A percentile compares a stretch with the other conserved stretches of the same genome.
These are phyloP conservation scores for Seminavis robusta DNA, from an alignment of 108 stramenopile species.

Conservation along the genomic window DNA sequence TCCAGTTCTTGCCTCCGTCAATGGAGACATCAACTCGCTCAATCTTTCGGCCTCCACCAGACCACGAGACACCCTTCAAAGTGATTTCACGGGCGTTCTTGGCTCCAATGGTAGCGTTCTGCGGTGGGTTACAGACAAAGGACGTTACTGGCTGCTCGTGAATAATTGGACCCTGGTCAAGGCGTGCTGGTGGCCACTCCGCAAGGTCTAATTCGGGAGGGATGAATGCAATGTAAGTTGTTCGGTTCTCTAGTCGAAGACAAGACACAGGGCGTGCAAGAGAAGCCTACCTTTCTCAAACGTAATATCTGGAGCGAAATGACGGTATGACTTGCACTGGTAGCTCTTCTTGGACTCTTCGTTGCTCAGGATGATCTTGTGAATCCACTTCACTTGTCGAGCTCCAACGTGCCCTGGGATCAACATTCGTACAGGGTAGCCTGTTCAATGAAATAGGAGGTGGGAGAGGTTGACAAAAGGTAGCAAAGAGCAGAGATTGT, in stretches of 20 bases:
- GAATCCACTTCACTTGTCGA: slow-evolving; percentile 81
- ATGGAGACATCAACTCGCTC: slow-evolving; percentile 80
- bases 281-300: too few species aligned
- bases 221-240: too few species aligned
- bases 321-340: slow-evolving; percentile 57
- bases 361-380: slow-evolving; percentile 33
- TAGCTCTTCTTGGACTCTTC: slow-evolving; percentile 51
- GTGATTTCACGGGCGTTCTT: slow-evolving; percentile 30
- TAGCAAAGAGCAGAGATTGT: too few species aligned
- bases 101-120: slow-evolving; percentile 14
- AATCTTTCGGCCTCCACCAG: slow-evolving; percentile 72
- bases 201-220: too few species aligned
- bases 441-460: too few species aligned
- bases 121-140: slow-evolving; percentile 45
- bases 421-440: slow-evolving; percentile 66
- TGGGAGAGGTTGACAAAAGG: too few species aligned
- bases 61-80: slow-evolving; percentile 74
- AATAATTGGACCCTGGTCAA: slow-evolving; percentile 40
- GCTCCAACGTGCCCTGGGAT: slow-evolving; percentile 75
- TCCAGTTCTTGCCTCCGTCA: slow-evolving; percentile 80
- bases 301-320: slow-evolving; percentile 36
- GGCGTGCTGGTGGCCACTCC: slow-evolving; percentile 37
- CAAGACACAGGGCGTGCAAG: too few species aligned
- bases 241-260: too few species aligned
- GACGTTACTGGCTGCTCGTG: slow-evolving; percentile 66